Evolutionary conservation across 2,329 filamentous ascomycete genomes (phyloP), one percentile per base, ranked within the genome.

Genomic region (Nemania abortiva): DNA sequence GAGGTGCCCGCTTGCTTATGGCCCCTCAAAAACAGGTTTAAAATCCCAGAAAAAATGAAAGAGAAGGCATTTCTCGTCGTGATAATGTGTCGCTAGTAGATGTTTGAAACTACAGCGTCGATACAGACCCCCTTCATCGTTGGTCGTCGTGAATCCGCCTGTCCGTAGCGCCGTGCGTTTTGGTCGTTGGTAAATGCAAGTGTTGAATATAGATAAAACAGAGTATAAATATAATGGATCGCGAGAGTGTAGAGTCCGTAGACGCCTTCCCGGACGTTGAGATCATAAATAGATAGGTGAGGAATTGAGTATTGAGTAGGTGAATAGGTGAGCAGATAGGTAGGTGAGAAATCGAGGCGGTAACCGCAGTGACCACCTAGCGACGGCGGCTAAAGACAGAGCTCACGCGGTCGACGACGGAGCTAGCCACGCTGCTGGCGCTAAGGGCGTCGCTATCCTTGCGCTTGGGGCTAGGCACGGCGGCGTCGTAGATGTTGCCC

Each of bases 401-500:
- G 76, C 80, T 83, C 71, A 84, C 77, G n/a, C 81, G 78, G 69
- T 79, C 82, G 73, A 80, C 79, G 72, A 85, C 79, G 59, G 74
- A 65, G 70, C 77, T 77, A 54, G 66, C 71, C 1, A 74, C 69
- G 73, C 78, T 81, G 73, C 71, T 73, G n/a, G 72, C 69, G 74
- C 75, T 78, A 4, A 45, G 34, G 42, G 29, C 59, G 53, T 69
- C 63, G 57, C 71, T 69, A 66, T 66, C 49, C 65, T 70, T 70
- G 50, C 70, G 68, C 22, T 10, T 37, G 3, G 62, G 57, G 54
- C 54, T 69, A 34, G 69, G 52, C 15, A 45, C 34, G 50, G 65
- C 66, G 18, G 72, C 68, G 54, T 72, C 74, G 73, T 80, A 82
- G 72, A 84, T 76, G 82, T 91, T 91, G 71, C 88, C 89, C 24